Percentiles rank a stretch among this genome's conserved stretches.
These are phyloP conservation scores for Fennellomyces sp. DNA, from an alignment of 371 early-diverging fungal species.

Conservation along the genomic window DNA sequence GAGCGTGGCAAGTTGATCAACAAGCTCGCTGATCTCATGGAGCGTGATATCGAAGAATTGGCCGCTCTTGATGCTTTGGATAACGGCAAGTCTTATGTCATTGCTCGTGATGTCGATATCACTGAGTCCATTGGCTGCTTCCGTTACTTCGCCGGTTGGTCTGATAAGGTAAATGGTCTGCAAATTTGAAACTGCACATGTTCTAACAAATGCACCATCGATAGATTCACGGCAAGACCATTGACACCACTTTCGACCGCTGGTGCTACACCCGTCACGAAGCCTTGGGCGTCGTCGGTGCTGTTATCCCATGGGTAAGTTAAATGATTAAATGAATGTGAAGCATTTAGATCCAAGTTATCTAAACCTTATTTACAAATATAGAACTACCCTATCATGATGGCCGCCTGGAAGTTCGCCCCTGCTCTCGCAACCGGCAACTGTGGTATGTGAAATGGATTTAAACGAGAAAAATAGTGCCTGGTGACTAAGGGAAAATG, in stretches of 20 bases:
- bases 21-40: constrained; percentile 76
- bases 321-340: neutral
- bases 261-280: constrained; percentile 74
- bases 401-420: constrained; percentile 88
- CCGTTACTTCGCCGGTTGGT: constrained; percentile 82
- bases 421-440: constrained; percentile 83
- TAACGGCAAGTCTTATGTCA: constrained; percentile 81
- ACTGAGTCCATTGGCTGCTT: constrained; percentile 71
- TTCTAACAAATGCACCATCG: no score
- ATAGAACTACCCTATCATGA: constrained; percentile 36
- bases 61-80: constrained; percentile 84
- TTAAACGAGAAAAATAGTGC: neutral
- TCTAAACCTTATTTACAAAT: no score
- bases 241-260: constrained; percentile 42
- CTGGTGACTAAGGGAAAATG: neutral
- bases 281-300: constrained; percentile 81
- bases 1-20: constrained; percentile 46
- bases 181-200: neutral
- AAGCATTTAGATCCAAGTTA: no score
- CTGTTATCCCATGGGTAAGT: constrained; percentile 63
- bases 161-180: constrained; percentile 68
- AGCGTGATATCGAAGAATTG: constrained; percentile 67
- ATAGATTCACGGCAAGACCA: no score
- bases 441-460: constrained; percentile 42
- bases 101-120: constrained; percentile 70